Conservation (phyloP, 345 rosid genomes). For the Lepidium aucheri region DNA sequence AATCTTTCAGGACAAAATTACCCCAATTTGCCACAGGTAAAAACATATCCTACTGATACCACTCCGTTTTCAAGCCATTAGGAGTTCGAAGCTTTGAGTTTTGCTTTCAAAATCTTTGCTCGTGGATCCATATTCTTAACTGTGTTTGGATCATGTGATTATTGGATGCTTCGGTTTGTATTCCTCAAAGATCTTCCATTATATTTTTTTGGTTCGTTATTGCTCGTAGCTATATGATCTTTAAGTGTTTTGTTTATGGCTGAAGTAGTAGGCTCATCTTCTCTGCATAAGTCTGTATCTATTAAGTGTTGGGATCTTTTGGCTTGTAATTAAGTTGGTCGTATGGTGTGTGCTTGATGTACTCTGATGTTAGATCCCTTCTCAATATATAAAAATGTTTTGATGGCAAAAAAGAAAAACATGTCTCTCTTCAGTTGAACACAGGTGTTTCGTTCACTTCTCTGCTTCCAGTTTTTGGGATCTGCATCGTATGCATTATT, state of each 20-base stretch:
- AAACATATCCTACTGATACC: neutral
- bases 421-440: constrained; percentile 15
- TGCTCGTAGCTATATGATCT: no score
- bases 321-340: no score
- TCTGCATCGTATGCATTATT: constrained; percentile 17
- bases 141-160: neutral
- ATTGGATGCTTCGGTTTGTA: neutral
- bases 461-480: constrained; percentile 19
- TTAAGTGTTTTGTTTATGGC: no score
- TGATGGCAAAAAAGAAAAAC: no score
- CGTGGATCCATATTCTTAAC: neutral
- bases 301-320: no score
- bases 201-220: neutral
- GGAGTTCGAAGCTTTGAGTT: neutral
- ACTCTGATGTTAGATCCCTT: no score
- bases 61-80: neutral
- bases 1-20: neutral
- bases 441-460: constrained; percentile 13
- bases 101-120: neutral
- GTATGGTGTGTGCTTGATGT: no score
- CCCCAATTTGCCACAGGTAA: neutral
- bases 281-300: no score
- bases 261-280: no score
- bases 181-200: neutral
- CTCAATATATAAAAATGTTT: no score